These are phyloP conservation scores for Thymus quinquecostatus DNA, from an alignment of 257 asterid genomes.

Conservation along the genomic window DNA sequence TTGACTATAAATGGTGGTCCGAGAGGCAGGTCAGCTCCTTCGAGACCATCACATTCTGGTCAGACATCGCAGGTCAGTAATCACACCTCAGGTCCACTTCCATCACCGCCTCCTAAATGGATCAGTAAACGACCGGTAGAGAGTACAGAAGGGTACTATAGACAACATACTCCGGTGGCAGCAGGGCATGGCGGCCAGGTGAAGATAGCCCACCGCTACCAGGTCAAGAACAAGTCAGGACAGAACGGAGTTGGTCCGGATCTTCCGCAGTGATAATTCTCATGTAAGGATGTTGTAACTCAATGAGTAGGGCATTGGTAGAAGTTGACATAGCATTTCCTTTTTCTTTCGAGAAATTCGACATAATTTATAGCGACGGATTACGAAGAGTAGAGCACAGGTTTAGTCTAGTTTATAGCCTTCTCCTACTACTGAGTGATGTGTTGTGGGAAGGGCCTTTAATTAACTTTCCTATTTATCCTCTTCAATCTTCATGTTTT, in stretches of 20 bases:
- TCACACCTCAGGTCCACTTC: slow-evolving; percentile 47
- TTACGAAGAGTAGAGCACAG: slow-evolving; percentile 25
- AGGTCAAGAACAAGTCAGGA: slow-evolving; percentile 42
- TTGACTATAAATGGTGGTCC: slow-evolving; percentile 53
- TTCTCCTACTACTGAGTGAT: slow-evolving; percentile 4
- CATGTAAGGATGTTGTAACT: slow-evolving; percentile 4
- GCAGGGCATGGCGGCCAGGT: slow-evolving; percentile 45
- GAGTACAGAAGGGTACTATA: slow-evolving; percentile 29
- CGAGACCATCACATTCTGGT: slow-evolving; percentile 43
- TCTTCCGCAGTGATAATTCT: slow-evolving; percentile 32
- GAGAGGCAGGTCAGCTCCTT: slow-evolving; percentile 39
- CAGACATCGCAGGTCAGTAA: slow-evolving; percentile 30
- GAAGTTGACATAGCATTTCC: not conserved
- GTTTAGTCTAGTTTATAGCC: slow-evolving; percentile 2
- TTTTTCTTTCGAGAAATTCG: not conserved
- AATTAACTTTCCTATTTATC: not conserved
- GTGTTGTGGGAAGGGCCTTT: not conserved
- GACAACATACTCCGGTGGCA: slow-evolving; percentile 38
- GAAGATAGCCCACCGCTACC: slow-evolving; percentile 66
- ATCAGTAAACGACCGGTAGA: slow-evolving; percentile 46
- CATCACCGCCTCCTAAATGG: slow-evolving; percentile 86
- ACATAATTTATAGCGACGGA: not conserved
- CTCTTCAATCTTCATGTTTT: not conserved
- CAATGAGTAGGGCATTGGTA: not conserved
- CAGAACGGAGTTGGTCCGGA: slow-evolving; percentile 27